Base-by-base conservation (phyloP, 2,329 filamentous ascomycete genomes). In the Aspergillus sp. region DNA sequence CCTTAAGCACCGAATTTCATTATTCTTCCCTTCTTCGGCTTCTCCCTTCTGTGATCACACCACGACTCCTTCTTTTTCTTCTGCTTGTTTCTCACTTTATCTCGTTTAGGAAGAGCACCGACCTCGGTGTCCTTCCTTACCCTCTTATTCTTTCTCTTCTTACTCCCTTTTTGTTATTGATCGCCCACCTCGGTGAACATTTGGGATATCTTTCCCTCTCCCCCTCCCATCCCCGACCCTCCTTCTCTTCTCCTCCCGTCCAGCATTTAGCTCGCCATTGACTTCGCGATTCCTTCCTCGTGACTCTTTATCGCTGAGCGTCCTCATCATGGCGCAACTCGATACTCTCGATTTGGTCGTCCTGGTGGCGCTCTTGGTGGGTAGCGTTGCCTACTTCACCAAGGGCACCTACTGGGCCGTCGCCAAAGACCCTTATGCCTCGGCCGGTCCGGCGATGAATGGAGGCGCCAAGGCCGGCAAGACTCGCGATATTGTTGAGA, bases 341-440 rank as follows among this genome's bases (percentile, higher is more conserved):
- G 95, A 99, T 76, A 96, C 92, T 26, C 82, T 99, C 81, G 95
- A 99, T 84, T 84, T 98, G 70, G 78, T 96, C 71, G 95, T 99
- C 83, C 90, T 99, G 67, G 86, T 87, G 63, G 86, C 86, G 59
- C 89, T 99, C 69, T 85, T 98, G 57, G 76, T 96, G 59, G 95
- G 92, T 67, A 97, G 92, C 52, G 75, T 93, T 62, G 95, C 94
- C 73, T 99, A 98, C 81, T 96, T 99, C 80, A 98, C 95, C 67
- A 99, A 99, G 77, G 95, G 95, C 71, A 95, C 89, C 65, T 88
- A 95, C 77, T 99, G 72, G 72, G 93, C 86, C 29, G 84, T 96
- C 55, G 84, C 85, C 66, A 95, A 95, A 74, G 92, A 97, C 75
- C 91, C 94, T 24, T 96, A 96, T 77, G 90, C 91, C 67, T 86